Percentiles rank a stretch among this genome's conserved stretches.
Evolutionary conservation across 306 rosid species (phyloP).

Genomic region (Arachis hypogaea): DNA sequence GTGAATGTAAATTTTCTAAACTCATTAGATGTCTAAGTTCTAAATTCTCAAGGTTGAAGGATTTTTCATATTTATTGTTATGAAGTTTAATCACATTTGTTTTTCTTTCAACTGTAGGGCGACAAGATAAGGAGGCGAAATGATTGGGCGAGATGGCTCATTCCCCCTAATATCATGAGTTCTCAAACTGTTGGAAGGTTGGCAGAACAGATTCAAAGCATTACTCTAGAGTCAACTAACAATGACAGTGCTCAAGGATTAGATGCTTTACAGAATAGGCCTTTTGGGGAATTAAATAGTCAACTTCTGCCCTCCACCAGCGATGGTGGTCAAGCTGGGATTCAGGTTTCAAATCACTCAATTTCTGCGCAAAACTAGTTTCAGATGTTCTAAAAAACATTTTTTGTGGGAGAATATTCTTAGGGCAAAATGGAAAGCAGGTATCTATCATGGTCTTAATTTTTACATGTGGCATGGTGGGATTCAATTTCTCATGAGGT

Average conservation of each 20-base stretch:
- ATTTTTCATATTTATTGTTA: neutral
- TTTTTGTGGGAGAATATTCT: conserved; percentile 41
- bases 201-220: conserved; percentile 52
- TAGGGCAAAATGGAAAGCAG: conserved; percentile 39
- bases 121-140: conserved; percentile 74
- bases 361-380: conserved; percentile 58
- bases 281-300: conserved; percentile 38
- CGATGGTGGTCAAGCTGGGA: conserved; percentile 46
- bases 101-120: conserved; percentile 54
- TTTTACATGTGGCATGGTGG: conserved; percentile 41
- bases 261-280: conserved; percentile 42
- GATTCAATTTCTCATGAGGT: conserved; percentile 48
- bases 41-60: neutral
- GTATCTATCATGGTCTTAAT: conserved; percentile 42
- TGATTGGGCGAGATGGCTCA: conserved; percentile 78
- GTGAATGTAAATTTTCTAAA: conserved; percentile 62
- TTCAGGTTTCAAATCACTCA: conserved; percentile 54
- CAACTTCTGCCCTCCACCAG: conserved; percentile 44
- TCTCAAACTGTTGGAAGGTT: conserved; percentile 50
- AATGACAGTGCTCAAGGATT: conserved; percentile 31
- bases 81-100: neutral
- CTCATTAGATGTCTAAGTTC: conserved; percentile 11
- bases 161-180: conserved; percentile 46
- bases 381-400: conserved; percentile 41
- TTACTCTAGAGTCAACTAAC: conserved; percentile 46